phyloP scores from a whole-genome alignment of 164 flowering plant genomes.

The Nelumbo lutea region DNA sequence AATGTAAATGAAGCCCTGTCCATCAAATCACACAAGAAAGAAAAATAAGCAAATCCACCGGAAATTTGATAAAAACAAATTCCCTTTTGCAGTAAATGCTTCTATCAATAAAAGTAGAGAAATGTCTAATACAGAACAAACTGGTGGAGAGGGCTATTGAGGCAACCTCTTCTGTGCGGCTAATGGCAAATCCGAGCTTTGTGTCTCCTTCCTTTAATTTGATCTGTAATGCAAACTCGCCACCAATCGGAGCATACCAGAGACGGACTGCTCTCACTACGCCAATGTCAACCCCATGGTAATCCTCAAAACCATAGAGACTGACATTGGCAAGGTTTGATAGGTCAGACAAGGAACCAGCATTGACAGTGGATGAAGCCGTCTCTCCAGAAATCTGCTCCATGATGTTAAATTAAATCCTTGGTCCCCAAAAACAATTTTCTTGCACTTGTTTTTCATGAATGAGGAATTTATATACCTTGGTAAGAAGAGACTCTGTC shows the following conservation, averaged over 20 bases:
- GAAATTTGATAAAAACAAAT: background rate
- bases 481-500: conserved; percentile 93
- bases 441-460: background rate
- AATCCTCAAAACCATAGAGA: conserved; percentile 93
- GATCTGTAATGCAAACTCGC: conserved; percentile 65
- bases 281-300: conserved; percentile 96
- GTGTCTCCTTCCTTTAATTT: conserved; percentile 59
- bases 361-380: conserved; percentile 77
- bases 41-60: background rate
- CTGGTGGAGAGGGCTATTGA: background rate
- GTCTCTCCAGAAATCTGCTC: conserved; percentile 86
- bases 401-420: background rate
- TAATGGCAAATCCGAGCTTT: conserved; percentile 86
- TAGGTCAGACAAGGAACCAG: conserved; percentile 78
- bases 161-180: conserved; percentile 93
- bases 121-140: background rate
- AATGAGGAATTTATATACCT: conserved; percentile 37
- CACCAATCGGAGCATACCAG: conserved; percentile 82
- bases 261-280: conserved; percentile 90
- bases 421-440: too few relatives aligned
- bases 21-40: background rate
- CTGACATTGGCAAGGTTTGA: conserved; percentile 72
- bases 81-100: background rate
- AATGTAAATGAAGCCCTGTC: conserved; percentile 83
- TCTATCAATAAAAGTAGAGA: background rate